A percentile compares a stretch with the other conserved stretches of the same genome.
These are phyloP conservation scores for Yamadazyma endophytica DNA, from an alignment of 805 yeast genomes.

Conservation along the genomic window DNA sequence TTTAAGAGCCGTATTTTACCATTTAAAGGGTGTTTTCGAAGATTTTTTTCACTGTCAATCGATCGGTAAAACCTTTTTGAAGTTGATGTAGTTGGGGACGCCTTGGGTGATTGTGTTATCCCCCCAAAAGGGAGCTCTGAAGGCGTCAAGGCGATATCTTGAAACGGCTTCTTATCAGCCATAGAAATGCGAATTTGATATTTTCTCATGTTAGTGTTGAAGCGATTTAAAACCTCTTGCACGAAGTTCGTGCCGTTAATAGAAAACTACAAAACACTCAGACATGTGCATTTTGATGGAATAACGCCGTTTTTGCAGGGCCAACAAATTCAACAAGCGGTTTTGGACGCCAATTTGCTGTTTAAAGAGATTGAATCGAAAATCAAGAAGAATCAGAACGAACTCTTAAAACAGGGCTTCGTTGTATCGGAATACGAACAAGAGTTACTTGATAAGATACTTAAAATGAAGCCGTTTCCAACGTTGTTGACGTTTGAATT, in stretches of 20 bases:
- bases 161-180: neutral
- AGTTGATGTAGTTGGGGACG: conserved; percentile 14
- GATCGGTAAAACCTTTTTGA: conserved; percentile 9
- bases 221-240: conserved; percentile 13
- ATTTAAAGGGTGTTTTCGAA: no score
- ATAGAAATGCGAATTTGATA: conserved; percentile 1
- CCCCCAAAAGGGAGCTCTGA: conserved; percentile 6
- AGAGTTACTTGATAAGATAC: conserved; percentile 34
- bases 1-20: conserved; percentile 5
- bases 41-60: conserved; percentile 9
- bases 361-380: conserved; percentile 51
- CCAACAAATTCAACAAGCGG: conserved; percentile 49
- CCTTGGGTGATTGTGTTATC: conserved; percentile 8
- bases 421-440: conserved; percentile 46
- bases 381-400: conserved; percentile 36
- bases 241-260: conserved; percentile 26
- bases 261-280: conserved; percentile 29
- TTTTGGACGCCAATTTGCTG: conserved; percentile 55
- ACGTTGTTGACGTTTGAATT: conserved; percentile 79
- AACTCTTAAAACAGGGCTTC: conserved; percentile 35
- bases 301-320: conserved; percentile 44
- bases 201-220: no score
- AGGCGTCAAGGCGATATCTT: conserved; percentile 1
- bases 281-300: conserved; percentile 42
- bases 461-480: conserved; percentile 53